Conservation (phyloP, 805 yeast genomes). For the Kuraishia molischiana region DNA sequence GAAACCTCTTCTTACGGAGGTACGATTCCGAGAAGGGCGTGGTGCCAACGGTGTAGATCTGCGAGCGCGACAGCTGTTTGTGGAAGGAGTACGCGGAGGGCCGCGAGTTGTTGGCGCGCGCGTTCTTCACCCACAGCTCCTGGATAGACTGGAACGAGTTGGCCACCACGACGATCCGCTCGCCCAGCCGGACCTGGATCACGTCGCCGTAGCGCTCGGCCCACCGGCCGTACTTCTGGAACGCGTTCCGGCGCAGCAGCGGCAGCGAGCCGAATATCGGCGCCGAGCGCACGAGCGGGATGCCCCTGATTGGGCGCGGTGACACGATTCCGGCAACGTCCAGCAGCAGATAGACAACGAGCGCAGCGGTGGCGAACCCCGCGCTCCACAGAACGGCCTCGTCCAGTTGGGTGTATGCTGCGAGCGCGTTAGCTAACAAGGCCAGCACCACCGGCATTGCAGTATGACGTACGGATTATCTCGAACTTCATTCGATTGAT, state of each 20-base stretch:
- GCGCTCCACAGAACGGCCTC: too few species aligned
- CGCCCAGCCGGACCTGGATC: conserved; percentile 58
- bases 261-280: conserved; percentile 53
- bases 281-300: conserved; percentile 32
- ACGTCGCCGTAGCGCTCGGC: conserved; percentile 31
- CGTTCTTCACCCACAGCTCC: conserved; percentile 40
- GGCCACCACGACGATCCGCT: conserved; percentile 48
- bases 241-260: conserved; percentile 17
- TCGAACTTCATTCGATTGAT: too few species aligned
- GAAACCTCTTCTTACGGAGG: conserved; percentile 34
- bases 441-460: too few species aligned
- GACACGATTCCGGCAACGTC: not conserved
- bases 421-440: too few species aligned
- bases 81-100: conserved; percentile 65
- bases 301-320: conserved; percentile 18
- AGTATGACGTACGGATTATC: too few species aligned
- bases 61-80: conserved; percentile 40
- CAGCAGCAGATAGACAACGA: too few species aligned
- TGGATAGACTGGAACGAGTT: conserved; percentile 48
- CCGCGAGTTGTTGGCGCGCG: conserved; percentile 52
- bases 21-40: conserved; percentile 47
- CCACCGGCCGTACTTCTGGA: conserved; percentile 31
- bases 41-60: conserved; percentile 56
- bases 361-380: too few species aligned
- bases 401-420: too few species aligned